Evolutionary conservation across 2,329 filamentous ascomycete genomes (phyloP).

Genomic region (Ceratocystis variospora): DNA sequence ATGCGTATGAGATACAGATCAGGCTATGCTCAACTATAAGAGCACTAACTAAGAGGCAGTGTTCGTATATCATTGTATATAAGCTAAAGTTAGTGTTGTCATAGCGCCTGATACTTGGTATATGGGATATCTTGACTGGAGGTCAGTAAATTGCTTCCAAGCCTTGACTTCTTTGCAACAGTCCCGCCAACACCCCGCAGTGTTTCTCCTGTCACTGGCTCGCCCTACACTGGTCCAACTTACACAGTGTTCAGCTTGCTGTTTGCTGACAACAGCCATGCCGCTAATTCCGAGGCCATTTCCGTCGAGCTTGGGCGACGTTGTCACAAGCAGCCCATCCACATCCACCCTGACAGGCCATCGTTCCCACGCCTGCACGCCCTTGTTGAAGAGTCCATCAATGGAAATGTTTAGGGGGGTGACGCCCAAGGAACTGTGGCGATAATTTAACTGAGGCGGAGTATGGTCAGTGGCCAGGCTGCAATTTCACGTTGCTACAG

Average conservation of each 20-base stretch:
- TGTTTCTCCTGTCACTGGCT: slow-evolving; percentile 29
- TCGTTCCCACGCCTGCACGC: slow-evolving; percentile 33
- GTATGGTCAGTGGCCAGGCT: slow-evolving; percentile 33
- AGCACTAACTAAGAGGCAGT: slow-evolving; percentile 51
- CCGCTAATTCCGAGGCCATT: slow-evolving; percentile 53
- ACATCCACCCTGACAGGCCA: slow-evolving; percentile 43
- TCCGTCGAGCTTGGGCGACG: slow-evolving; percentile 42
- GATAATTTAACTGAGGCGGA: slow-evolving; percentile 35
- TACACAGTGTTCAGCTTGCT: slow-evolving; percentile 45
- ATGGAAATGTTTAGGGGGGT: slow-evolving; percentile 38
- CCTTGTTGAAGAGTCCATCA: slow-evolving; percentile 24
- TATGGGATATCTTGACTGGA: slow-evolving; percentile 54
- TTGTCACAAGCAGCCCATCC: slow-evolving; percentile 45
- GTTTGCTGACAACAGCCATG: slow-evolving; percentile 41
- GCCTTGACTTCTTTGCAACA: background rate
- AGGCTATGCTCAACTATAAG: slow-evolving; percentile 55
- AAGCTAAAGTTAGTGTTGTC: background rate
- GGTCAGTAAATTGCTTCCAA: slow-evolving; percentile 31
- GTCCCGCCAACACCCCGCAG: slow-evolving; percentile 21
- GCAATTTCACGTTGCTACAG: slow-evolving; percentile 25
- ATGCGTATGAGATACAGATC: slow-evolving; percentile 32
- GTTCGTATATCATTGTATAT: slow-evolving; percentile 33
- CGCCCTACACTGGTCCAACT: slow-evolving; percentile 22
- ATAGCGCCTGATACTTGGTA: slow-evolving; percentile 20
- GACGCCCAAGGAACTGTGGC: slow-evolving; percentile 36